These are phyloP conservation scores for Colletotrichum sp. DNA, from an alignment of 2,329 filamentous ascomycete species.

Conservation along the genomic window DNA sequence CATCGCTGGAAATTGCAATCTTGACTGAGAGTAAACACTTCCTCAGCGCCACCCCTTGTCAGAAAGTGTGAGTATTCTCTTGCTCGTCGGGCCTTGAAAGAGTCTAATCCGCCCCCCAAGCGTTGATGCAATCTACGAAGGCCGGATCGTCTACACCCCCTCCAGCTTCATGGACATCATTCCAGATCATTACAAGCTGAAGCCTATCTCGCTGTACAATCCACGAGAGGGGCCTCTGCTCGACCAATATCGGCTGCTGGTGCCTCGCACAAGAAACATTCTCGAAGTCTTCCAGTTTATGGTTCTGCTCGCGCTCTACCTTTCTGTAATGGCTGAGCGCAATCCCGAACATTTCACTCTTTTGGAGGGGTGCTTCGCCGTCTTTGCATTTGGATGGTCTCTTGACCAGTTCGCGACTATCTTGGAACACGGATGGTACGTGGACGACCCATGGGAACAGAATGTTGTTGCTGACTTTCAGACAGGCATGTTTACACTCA, in stretches of 20 bases:
- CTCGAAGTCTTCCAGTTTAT: conserved; percentile 79
- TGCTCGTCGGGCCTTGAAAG: neutral
- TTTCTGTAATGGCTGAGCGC: conserved; percentile 74
- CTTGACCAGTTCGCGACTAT: conserved; percentile 80
- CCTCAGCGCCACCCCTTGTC: conserved; percentile 77
- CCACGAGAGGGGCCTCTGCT: conserved; percentile 76
- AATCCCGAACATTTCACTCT: conserved; percentile 60
- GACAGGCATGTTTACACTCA: conserved; percentile 81
- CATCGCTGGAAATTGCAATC: conserved; percentile 83
- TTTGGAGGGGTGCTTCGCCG: conserved; percentile 69
- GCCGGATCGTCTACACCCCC: conserved; percentile 81
- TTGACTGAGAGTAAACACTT: conserved; percentile 82
- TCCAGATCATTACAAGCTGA: conserved; percentile 84
- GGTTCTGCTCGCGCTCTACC: conserved; percentile 71
- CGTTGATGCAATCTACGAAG: conserved; percentile 82
- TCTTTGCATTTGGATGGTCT: conserved; percentile 81
- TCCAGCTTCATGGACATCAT: conserved; percentile 83
- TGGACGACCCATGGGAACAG: neutral
- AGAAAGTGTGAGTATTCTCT: conserved; percentile 64
- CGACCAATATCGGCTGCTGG: conserved; percentile 85
- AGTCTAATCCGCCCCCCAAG: conserved; percentile 24
- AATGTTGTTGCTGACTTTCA: neutral
- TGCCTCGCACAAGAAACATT: conserved; percentile 77
- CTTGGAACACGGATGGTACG: conserved; percentile 71
- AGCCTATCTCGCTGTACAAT: conserved; percentile 82